phyloP scores from a whole-genome alignment of 495 filamentous ascomycete genomes.

The Halenospora varia region DNA sequence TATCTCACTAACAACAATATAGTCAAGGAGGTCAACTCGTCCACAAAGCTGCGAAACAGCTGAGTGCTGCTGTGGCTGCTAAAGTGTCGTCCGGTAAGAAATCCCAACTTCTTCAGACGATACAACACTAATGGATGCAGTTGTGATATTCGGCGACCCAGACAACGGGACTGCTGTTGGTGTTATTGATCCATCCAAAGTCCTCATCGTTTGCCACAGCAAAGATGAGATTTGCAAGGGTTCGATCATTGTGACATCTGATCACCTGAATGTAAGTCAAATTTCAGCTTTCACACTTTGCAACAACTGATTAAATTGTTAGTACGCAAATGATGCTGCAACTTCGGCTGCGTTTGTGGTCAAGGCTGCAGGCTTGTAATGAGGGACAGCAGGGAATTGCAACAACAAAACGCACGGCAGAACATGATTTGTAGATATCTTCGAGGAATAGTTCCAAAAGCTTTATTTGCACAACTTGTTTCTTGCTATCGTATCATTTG shows the following conservation, averaged over 20 bases:
- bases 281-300: no score
- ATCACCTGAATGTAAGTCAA: neutral
- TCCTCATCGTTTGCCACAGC: neutral
- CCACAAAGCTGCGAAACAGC: slow-evolving; percentile 37
- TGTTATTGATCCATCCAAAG: slow-evolving; percentile 36
- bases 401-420: no score
- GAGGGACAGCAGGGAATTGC: no score
- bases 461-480: no score
- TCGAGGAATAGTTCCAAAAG: no score
- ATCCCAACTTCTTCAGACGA: no score
- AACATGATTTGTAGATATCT: no score
- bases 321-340: neutral
- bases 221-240: neutral
- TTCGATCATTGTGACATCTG: neutral
- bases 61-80: neutral
- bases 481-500: no score
- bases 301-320: no score
- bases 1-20: no score
- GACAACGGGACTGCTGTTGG: slow-evolving; percentile 34
- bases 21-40: slow-evolving; percentile 49
- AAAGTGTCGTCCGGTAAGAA: neutral
- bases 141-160: slow-evolving; percentile 56
- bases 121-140: no score
- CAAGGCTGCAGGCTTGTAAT: neutral
- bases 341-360: neutral